Evolutionary conservation across 2,329 filamentous ascomycete species (phyloP).

Genomic region (Lecanicillium sp.): DNA sequence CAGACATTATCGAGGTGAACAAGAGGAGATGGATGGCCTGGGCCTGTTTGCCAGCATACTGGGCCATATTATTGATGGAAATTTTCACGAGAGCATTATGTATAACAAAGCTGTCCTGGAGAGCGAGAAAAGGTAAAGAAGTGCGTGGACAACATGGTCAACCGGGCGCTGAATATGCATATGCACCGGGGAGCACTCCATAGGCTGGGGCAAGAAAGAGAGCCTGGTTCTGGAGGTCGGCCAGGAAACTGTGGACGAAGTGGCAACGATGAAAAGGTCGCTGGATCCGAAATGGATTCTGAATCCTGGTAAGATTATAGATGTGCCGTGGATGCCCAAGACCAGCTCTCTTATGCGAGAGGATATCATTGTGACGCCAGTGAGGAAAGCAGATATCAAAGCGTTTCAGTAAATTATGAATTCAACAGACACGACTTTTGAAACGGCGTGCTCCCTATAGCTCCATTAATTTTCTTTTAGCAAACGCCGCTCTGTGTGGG

Average conservation of each 20-base stretch:
- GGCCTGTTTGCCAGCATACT: slow-evolving; percentile 83
- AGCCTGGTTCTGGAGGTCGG: slow-evolving; percentile 75
- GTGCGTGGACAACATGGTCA: slow-evolving; percentile 85
- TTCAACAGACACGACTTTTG: no score
- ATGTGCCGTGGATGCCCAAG: slow-evolving; percentile 42
- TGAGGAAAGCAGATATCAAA: slow-evolving; percentile 6
- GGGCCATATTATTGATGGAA: slow-evolving; percentile 88
- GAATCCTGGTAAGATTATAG: slow-evolving; percentile 91
- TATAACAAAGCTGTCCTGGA: slow-evolving; percentile 62
- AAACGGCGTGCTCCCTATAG: no score
- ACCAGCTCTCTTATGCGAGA: slow-evolving; percentile 16
- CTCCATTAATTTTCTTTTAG: no score
- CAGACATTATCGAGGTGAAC: slow-evolving; percentile 72
- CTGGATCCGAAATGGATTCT: slow-evolving; percentile 83
- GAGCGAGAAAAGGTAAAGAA: slow-evolving; percentile 71
- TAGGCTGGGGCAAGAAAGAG: slow-evolving; percentile 82
- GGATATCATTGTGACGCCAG: slow-evolving; percentile 21
- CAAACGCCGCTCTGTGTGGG: no score
- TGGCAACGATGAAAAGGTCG: slow-evolving; percentile 77
- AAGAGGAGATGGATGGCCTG: slow-evolving; percentile 82
- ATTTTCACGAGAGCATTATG: slow-evolving; percentile 91
- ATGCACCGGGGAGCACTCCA: slow-evolving; percentile 81
- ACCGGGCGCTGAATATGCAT: slow-evolving; percentile 87
- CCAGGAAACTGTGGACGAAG: slow-evolving; percentile 71
- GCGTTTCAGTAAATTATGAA: no score